phyloP scores from a whole-genome alignment of 2,329 filamentous ascomycete genomes.

The Microsporum ferrugineum region DNA sequence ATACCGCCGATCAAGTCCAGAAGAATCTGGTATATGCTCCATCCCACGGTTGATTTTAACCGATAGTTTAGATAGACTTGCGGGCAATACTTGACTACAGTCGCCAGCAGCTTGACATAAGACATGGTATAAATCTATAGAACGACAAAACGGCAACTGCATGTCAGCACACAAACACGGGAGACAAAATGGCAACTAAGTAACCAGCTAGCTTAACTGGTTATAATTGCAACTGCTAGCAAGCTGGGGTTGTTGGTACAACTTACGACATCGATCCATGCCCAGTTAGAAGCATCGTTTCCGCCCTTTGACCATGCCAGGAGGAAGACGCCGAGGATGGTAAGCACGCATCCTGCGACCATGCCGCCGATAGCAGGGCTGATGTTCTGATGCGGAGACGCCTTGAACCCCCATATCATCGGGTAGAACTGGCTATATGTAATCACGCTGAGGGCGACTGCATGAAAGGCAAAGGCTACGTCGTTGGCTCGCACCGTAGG shows the following conservation, averaged over 20 bases:
- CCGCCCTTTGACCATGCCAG: slow-evolving; percentile 36
- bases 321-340: slow-evolving; percentile 25
- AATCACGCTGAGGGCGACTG: slow-evolving; percentile 57
- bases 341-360: slow-evolving; percentile 53
- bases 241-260: neutral
- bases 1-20: slow-evolving; percentile 73
- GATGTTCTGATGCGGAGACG: slow-evolving; percentile 43
- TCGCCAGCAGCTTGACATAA: slow-evolving; percentile 81
- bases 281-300: slow-evolving; percentile 43
- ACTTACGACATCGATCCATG: slow-evolving; percentile 53
- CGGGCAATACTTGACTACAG: slow-evolving; percentile 84
- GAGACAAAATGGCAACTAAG: no score
- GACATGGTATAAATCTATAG: slow-evolving; percentile 55
- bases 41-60: slow-evolving; percentile 74
- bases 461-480: slow-evolving; percentile 75
- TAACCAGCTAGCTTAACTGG: no score
- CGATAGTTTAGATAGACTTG: slow-evolving; percentile 74
- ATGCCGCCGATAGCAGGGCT: slow-evolving; percentile 57
- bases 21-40: slow-evolving; percentile 75
- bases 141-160: neutral
- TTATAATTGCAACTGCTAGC: neutral
- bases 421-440: slow-evolving; percentile 68
- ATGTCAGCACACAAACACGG: slow-evolving; percentile 13
- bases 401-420: slow-evolving; percentile 62
- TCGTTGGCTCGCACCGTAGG: slow-evolving; percentile 87